Percentiles rank a stretch among this genome's conserved stretches.
phyloP scores from a whole-genome alignment of 805 yeast species.

The Priceomyces melissophilus region DNA sequence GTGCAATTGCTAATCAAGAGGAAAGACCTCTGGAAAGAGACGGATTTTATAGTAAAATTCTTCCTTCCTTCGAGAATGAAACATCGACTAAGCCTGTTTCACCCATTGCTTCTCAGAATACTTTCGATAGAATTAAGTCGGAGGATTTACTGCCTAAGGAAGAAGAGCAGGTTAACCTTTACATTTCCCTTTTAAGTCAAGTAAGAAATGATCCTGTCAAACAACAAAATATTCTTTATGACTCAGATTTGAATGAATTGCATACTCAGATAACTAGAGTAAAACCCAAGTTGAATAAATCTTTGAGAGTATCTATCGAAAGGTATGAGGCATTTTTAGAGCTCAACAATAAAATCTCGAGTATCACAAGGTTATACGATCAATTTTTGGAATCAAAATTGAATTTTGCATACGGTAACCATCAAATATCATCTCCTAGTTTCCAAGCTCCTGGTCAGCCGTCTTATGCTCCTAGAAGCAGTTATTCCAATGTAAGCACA shows the following conservation, averaged over 20 bases:
- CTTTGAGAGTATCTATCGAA: constrained; percentile 53
- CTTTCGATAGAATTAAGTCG: constrained; percentile 2
- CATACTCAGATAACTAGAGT: constrained; percentile 57
- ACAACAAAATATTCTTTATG: constrained; percentile 37
- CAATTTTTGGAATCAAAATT: constrained; percentile 57
- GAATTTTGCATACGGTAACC: constrained; percentile 34
- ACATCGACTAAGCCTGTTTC: constrained; percentile 5
- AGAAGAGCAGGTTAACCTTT: constrained; percentile 65
- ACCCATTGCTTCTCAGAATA: not conserved
- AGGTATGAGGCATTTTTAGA: constrained; percentile 67
- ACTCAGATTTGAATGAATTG: constrained; percentile 52
- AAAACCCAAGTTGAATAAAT: constrained; percentile 66
- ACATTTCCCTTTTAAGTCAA: constrained; percentile 62
- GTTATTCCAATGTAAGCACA: no score
- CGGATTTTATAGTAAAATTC: constrained; percentile 26
- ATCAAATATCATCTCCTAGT: constrained; percentile 12
- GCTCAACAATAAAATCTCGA: constrained; percentile 73
- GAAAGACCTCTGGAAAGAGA: not conserved
- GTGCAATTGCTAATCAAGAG: not conserved
- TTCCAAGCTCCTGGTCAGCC: not conserved
- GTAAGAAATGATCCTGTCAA: constrained; percentile 45
- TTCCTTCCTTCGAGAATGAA: constrained; percentile 17
- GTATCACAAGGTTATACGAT: constrained; percentile 75
- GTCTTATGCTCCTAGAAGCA: no score
- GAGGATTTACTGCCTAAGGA: constrained; percentile 55